Evolutionary conservation across 2,329 filamentous ascomycete genomes (phyloP).

Genomic region (Colletotrichum sp.): DNA sequence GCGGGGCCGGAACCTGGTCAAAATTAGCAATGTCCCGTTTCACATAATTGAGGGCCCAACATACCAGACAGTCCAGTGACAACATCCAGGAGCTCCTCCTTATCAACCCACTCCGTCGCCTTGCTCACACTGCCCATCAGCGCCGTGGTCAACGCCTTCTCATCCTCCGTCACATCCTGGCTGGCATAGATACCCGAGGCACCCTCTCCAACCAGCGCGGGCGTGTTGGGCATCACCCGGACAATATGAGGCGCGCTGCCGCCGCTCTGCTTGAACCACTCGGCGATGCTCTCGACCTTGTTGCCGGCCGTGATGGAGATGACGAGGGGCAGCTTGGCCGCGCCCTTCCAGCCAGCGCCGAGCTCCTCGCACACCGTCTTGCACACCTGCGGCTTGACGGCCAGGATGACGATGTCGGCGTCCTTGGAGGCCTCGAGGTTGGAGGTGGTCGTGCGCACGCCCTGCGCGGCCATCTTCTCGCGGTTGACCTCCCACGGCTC

Average conservation of each 20-base stretch:
- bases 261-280: conserved; percentile 44
- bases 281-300: conserved; percentile 45
- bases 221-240: conserved; percentile 60
- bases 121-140: conserved; percentile 52
- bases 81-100: conserved; percentile 53
- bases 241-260: conserved; percentile 47
- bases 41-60: not conserved
- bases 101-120: conserved; percentile 53
- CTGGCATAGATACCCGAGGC: conserved; percentile 52
- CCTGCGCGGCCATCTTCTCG: conserved; percentile 49
- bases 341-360: conserved; percentile 30
- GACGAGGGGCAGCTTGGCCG: conserved; percentile 42
- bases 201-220: conserved; percentile 54
- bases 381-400: conserved; percentile 57
- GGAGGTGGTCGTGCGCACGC: conserved; percentile 50
- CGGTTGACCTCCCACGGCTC: conserved; percentile 60
- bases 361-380: conserved; percentile 52
- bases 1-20: conserved; percentile 51
- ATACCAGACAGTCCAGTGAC: conserved; percentile 55
- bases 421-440: conserved; percentile 48
- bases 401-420: conserved; percentile 52
- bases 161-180: conserved; percentile 42
- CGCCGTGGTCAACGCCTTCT: conserved; percentile 45
- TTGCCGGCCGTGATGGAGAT: conserved; percentile 56
- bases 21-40: not conserved